Conservation (phyloP, 306 rosid genomes). For the Morella rubra region DNA sequence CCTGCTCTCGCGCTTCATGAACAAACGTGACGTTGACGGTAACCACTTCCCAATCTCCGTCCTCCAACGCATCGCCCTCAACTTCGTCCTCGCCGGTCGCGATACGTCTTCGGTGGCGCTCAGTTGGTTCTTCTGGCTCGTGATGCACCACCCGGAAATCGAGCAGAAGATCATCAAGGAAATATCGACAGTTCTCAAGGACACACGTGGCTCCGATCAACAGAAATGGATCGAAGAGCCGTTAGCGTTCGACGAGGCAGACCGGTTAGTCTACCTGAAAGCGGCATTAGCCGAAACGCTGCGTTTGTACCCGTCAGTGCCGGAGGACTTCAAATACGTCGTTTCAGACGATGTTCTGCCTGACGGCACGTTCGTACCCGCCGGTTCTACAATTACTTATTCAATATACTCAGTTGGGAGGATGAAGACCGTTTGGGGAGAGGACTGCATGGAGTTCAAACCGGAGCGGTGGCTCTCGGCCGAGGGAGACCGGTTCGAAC, state of each 20-base stretch:
- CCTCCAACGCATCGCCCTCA: constrained; percentile 72
- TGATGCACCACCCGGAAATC: constrained; percentile 59
- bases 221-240: constrained; percentile 68
- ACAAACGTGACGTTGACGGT: constrained; percentile 62
- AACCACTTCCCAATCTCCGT: constrained; percentile 37
- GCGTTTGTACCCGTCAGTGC: constrained; percentile 86
- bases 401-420: constrained; percentile 87
- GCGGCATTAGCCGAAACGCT: constrained; percentile 84
- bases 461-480: constrained; percentile 85
- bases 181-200: constrained; percentile 37
- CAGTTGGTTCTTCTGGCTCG: constrained; percentile 95
- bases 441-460: constrained; percentile 86
- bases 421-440: constrained; percentile 93
- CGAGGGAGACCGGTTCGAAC: constrained; percentile 68
- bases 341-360: constrained; percentile 72
- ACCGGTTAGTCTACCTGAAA: constrained; percentile 64
- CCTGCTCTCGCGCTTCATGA: constrained; percentile 70
- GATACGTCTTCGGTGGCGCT: constrained; percentile 96
- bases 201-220: constrained; percentile 56
- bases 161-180: constrained; percentile 66
- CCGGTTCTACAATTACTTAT: constrained; percentile 93
- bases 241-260: constrained; percentile 74
- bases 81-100: constrained; percentile 94
- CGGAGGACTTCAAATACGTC: constrained; percentile 76
- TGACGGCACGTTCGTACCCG: constrained; percentile 75